These are phyloP conservation scores for Lepiota venenata DNA, from an alignment of 768 basidiomycete species.

Conservation along the genomic window DNA sequence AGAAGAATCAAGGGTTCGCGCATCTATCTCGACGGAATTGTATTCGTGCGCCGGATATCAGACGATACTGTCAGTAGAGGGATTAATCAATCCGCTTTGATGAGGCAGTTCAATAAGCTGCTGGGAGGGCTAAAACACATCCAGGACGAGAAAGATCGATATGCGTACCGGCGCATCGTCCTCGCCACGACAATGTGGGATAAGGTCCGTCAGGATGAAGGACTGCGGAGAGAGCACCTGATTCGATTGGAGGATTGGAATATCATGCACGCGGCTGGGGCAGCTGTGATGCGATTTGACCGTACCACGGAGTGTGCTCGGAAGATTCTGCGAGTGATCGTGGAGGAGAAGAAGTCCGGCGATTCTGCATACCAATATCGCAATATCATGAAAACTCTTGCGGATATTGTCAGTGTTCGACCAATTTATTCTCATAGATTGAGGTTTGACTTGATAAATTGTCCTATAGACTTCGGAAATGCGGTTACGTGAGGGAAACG, in stretches of 20 bases:
- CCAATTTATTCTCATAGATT: neutral
- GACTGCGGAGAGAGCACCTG: neutral
- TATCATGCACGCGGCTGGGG: neutral
- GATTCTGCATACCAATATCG: neutral
- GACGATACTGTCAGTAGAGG: neutral
- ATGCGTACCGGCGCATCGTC: neutral
- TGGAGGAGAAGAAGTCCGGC: neutral
- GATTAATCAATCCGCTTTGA: neutral
- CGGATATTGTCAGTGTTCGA: neutral
- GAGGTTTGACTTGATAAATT: neutral
- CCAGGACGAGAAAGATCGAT: neutral
- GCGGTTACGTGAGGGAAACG: too few species aligned
- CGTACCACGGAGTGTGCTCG: neutral
- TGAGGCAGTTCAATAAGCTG: neutral
- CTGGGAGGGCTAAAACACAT: neutral
- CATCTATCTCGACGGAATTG: neutral
- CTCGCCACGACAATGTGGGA: slow-evolving; percentile 7
- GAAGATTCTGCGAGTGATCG: neutral
- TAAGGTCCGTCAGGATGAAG: neutral
- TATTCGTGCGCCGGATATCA: neutral
- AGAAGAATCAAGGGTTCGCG: neutral
- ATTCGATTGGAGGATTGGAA: neutral
- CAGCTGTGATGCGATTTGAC: neutral
- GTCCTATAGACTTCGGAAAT: neutral
- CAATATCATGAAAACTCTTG: neutral